Conservation (phyloP, 2,329 filamentous ascomycete genomes). For the Fusarium fracticaudum region DNA sequence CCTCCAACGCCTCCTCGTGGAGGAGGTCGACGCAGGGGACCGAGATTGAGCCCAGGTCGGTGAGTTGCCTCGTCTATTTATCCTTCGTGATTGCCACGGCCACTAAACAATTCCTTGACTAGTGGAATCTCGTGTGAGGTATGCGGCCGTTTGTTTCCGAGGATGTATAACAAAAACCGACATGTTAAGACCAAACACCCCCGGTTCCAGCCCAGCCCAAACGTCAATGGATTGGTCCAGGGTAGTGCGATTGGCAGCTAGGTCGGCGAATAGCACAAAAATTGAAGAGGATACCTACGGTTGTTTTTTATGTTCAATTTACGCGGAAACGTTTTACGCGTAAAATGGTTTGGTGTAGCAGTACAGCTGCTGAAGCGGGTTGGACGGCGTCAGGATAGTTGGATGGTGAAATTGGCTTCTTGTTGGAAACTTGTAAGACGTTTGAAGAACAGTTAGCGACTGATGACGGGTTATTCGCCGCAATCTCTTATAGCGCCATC, state of each 20-base stretch:
- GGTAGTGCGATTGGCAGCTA: not conserved
- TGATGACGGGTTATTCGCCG: slow-evolving; percentile 61
- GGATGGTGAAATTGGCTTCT: no score
- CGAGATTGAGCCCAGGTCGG: accelerated
- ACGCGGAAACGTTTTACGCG: not conserved
- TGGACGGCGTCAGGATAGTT: no score
- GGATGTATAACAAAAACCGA: not conserved
- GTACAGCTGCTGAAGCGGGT: slow-evolving; percentile 74
- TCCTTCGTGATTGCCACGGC: accelerated
- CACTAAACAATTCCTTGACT: no score
- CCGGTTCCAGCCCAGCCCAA: accelerated
- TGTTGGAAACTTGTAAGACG: no score
- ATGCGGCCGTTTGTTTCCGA: not conserved
- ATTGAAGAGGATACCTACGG: not conserved
- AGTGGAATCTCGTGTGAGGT: not conserved
- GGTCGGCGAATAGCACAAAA: accelerated
- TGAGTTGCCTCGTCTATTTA: accelerated
- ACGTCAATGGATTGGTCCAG: accelerated
- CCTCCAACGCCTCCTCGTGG: not conserved
- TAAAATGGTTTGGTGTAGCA: slow-evolving; percentile 76
- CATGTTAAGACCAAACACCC: not conserved
- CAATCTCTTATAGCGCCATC: slow-evolving; percentile 78
- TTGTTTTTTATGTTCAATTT: no score
- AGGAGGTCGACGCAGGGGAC: accelerated
- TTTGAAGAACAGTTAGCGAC: slow-evolving; percentile 63